Percentiles rank a stretch among this genome's conserved stretches.
These are phyloP conservation scores for Scedosporium minutisporum DNA, from an alignment of 2,329 filamentous ascomycete species.

Conservation along the genomic window DNA sequence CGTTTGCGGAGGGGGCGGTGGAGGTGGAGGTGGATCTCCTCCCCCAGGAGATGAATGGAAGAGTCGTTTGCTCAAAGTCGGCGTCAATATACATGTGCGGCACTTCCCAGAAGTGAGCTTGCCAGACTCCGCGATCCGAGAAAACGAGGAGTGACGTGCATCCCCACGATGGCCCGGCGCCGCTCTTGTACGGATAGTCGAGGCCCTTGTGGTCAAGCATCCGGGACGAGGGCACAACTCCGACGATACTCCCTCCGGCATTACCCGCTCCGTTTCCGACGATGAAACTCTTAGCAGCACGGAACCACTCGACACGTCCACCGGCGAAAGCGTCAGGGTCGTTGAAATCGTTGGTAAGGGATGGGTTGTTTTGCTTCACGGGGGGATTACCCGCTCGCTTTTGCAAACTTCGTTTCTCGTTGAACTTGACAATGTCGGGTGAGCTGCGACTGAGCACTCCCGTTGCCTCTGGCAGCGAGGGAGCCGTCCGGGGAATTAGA, in stretches of 20 bases:
- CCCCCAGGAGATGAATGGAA: not conserved
- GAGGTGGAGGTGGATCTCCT: not conserved
- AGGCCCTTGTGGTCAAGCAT: not conserved
- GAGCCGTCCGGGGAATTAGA: not conserved
- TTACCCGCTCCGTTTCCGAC: not conserved
- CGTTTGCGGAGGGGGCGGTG: not conserved
- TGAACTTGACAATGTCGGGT: not conserved
- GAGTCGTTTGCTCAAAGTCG: not conserved
- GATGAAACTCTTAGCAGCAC: not conserved
- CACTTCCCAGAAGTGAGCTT: not conserved
- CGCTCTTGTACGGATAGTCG: not conserved
- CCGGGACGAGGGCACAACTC: not conserved
- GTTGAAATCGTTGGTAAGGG: not conserved
- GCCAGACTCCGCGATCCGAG: not conserved
- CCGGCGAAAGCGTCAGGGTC: not conserved
- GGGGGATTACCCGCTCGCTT: not conserved
- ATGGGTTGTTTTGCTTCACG: not conserved
- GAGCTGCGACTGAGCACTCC: not conserved
- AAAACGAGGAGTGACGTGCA: not conserved
- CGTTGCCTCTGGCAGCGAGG: not conserved
- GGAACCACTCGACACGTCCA: not conserved
- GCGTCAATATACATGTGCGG: not conserved
- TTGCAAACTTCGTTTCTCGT: not conserved
- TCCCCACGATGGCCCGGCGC: not conserved
- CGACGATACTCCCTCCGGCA: not conserved